Conservation (phyloP, 2,329 filamentous ascomycete species). For the Hymenoscyphus salicellus region DNA sequence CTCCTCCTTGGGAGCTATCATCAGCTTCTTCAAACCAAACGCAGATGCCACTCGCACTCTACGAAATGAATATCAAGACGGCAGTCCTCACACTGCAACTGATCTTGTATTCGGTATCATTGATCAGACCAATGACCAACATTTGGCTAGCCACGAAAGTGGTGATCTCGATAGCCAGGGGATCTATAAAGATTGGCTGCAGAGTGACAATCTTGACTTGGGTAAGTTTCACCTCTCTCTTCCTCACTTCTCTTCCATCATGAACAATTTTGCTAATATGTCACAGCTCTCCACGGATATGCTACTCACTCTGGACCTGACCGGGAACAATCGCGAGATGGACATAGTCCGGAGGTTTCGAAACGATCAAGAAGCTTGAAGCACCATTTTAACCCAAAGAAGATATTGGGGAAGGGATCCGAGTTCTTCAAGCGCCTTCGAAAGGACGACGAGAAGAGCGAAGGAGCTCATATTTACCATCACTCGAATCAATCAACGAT, state of each 20-base stretch:
- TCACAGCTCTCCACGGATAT: not conserved
- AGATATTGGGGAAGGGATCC: not conserved
- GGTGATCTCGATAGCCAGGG: not conserved
- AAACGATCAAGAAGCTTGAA: not conserved
- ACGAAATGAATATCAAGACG: conserved; percentile 44
- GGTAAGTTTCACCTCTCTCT: not conserved
- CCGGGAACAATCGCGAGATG: not conserved
- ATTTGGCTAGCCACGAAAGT: not conserved
- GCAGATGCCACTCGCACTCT: conserved; percentile 20
- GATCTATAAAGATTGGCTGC: conserved; percentile 7
- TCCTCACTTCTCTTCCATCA: not conserved
- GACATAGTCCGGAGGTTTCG: conserved; percentile 1
- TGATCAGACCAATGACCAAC: not conserved
- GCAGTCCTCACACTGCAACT: conserved; percentile 45
- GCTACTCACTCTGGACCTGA: not conserved
- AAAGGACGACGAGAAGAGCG: not conserved
- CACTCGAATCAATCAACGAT: not conserved
- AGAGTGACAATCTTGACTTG: not conserved
- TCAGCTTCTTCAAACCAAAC: conserved; percentile 17
- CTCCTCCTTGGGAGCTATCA: conserved; percentile 17
- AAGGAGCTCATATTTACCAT: not conserved
- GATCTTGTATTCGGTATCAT: conserved; percentile 39
- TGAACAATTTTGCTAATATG: not conserved
- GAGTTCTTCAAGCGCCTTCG: not conserved
- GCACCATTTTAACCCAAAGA: not conserved